These are phyloP conservation scores for Candolleomyces efflorescens DNA, from an alignment of 768 basidiomycete genomes.

Conservation along the genomic window DNA sequence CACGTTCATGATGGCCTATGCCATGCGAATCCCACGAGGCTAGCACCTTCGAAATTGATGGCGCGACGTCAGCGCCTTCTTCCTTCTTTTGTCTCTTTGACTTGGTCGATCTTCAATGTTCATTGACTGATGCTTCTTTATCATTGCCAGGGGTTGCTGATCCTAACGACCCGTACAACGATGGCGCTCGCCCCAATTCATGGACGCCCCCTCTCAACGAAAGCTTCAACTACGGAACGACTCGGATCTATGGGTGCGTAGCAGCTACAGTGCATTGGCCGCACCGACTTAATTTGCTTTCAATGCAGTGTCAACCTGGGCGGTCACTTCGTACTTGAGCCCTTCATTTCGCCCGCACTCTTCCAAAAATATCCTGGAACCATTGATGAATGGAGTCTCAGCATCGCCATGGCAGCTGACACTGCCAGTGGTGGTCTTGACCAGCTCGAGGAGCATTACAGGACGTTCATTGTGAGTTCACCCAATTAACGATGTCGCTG, in stretches of 20 bases:
- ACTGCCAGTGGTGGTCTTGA: constrained; percentile 41
- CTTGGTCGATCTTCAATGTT: background rate
- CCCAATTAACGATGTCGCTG: background rate
- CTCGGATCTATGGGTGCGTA: constrained; percentile 58
- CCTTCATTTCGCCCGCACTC: constrained; percentile 61
- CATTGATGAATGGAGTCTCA: constrained; percentile 75
- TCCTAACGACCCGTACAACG: constrained; percentile 71
- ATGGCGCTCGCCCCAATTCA: constrained; percentile 67
- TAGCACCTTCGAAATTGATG: background rate
- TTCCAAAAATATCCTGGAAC: constrained; percentile 63
- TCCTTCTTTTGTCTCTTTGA: background rate
- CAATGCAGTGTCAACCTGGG: constrained; percentile 65
- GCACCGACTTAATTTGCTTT: background rate
- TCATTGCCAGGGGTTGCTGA: constrained; percentile 56
- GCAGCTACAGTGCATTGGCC: background rate
- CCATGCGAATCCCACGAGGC: background rate
- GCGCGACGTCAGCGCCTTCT: background rate
- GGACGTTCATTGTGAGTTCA: constrained; percentile 71
- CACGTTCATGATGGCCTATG: background rate
- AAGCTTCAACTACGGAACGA: constrained; percentile 64
- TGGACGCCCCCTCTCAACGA: constrained; percentile 80
- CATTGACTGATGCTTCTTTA: constrained; percentile 5
- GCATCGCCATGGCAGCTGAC: constrained; percentile 57
- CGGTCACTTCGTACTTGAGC: constrained; percentile 75
- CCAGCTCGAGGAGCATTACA: constrained; percentile 75